phyloP scores from a whole-genome alignment of 768 basidiomycete genomes.

The Mycena venus region DNA sequence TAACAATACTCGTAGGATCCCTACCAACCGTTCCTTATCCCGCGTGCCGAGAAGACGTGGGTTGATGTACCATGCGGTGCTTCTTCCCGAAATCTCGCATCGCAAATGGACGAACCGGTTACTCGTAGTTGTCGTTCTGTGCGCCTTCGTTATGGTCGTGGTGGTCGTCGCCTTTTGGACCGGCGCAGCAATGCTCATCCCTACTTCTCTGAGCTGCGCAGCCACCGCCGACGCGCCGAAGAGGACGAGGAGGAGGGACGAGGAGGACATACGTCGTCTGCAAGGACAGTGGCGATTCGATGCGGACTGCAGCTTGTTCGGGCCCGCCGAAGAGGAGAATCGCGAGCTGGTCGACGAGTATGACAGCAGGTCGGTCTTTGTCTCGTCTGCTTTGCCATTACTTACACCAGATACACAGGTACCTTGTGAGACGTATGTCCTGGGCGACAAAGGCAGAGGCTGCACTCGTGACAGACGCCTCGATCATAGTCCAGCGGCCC shows the following conservation, averaged over 20 bases:
- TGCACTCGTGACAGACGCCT: conserved; percentile 65
- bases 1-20: conserved; percentile 61
- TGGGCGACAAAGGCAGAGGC: conserved; percentile 57
- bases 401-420: conserved; percentile 50
- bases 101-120: conserved; percentile 43
- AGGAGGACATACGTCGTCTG: conserved; percentile 58
- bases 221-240: conserved; percentile 39
- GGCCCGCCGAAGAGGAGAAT: conserved; percentile 76
- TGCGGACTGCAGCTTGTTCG: conserved; percentile 64
- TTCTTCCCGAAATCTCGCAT: conserved; percentile 39
- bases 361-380: conserved; percentile 59
- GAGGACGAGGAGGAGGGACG: conserved; percentile 50
- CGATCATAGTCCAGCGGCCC: conserved; percentile 30
- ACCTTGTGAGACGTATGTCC: conserved; percentile 46
- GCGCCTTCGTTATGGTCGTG: conserved; percentile 85
- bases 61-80: conserved; percentile 69
- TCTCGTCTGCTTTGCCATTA: not conserved
- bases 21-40: conserved; percentile 73
- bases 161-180: conserved; percentile 84
- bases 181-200: conserved; percentile 60
- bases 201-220: conserved; percentile 34
- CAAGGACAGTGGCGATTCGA: conserved; percentile 80
- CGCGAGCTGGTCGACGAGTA: conserved; percentile 81
- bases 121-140: conserved; percentile 59
- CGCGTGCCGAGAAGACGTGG: conserved; percentile 77